Evolutionary conservation across 139 green algal species (phyloP), one percentile per base, ranked within the genome.

Genomic region (Volvox reticuliferus): DNA sequence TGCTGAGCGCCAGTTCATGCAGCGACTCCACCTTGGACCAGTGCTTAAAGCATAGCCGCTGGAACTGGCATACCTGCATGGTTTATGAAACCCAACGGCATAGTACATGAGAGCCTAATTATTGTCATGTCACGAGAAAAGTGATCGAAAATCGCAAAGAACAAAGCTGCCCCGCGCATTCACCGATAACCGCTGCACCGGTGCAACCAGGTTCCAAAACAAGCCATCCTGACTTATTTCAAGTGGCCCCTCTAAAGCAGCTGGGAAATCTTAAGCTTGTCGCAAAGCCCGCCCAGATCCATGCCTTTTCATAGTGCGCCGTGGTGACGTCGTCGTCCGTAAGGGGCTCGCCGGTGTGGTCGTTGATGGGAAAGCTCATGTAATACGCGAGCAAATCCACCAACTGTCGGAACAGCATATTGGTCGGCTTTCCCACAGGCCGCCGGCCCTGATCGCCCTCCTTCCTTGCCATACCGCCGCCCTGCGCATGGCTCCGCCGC

Each of bases 351-450:
- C 97, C 98, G 18, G 96, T 98, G 94, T 99, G 97, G 93, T 99
- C 96, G 89, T 99, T 93, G n/a, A 99, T 97, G 80, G 97, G 96
- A 94, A 99, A 99, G 76, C 92, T 67, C 61, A 96, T 92, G 95
- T 99, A 99, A 93, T 98, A 99, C 32, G 91, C 83, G 50, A 99
- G 89, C 83, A 99, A 93, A 92, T 99, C 97, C 33, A 98, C 91
- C 86, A 99, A 94, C 95, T 99, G 98, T 18, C 78, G 62, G 91
- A 98, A 99, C 78, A 98, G 94, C 76, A 32, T 82, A 61, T 82
- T 82, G 69, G 22, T 81, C 37, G 85, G 17, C 6, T 33, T 69
- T 12, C 14, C 69, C 17, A 36, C 28, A 0, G 85, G 85, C 1
- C 85, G 36, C 37, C 69, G 28, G 44, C 2, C 19, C 78, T 84